Conservation (phyloP, 495 filamentous ascomycete species). For the Neurospora discreta region DNA sequence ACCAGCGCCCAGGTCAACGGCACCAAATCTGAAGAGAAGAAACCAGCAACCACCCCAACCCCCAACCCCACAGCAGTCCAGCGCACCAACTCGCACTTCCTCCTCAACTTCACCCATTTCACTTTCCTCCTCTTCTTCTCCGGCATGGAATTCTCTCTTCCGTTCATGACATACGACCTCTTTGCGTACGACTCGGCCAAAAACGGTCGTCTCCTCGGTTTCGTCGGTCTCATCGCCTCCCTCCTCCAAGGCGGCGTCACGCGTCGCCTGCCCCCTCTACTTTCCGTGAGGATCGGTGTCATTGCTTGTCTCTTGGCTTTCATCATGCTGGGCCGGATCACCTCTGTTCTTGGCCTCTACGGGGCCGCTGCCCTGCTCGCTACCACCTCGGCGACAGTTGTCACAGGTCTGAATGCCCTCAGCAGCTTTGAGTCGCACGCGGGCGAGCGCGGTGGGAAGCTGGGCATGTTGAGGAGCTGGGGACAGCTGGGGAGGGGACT, state of each 20-base stretch:
- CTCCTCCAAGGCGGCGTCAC: slow-evolving; percentile 79
- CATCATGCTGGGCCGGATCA: slow-evolving; percentile 60
- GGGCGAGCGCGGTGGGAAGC: slow-evolving; percentile 69
- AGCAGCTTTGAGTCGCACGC: slow-evolving; percentile 79
- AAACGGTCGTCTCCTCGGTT: slow-evolving; percentile 81
- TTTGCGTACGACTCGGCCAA: slow-evolving; percentile 68
- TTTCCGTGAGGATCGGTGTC: slow-evolving; percentile 69
- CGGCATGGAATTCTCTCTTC: slow-evolving; percentile 90
- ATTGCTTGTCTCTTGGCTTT: slow-evolving; percentile 68
- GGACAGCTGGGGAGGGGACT: slow-evolving; percentile 80
- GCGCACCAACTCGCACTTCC: slow-evolving; percentile 66
- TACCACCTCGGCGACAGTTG: slow-evolving; percentile 83
- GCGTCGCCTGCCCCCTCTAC: slow-evolving; percentile 65
- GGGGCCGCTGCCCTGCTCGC: slow-evolving; percentile 71
- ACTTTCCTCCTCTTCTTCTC: slow-evolving; percentile 93
- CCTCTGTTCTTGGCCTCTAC: slow-evolving; percentile 58
- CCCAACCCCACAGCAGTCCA: slow-evolving; percentile 11
- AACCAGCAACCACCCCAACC: not conserved
- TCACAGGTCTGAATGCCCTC: slow-evolving; percentile 84
- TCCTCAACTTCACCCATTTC: slow-evolving; percentile 84
- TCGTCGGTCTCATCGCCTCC: slow-evolving; percentile 86
- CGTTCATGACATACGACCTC: slow-evolving; percentile 93
- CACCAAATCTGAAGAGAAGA: slow-evolving; percentile 14
- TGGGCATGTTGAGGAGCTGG: slow-evolving; percentile 73
- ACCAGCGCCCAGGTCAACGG: not conserved